Percentiles rank a stretch among this genome's conserved stretches.
These are phyloP conservation scores for Drechslera avenae DNA, from an alignment of 2,329 filamentous ascomycete genomes.

Conservation along the genomic window DNA sequence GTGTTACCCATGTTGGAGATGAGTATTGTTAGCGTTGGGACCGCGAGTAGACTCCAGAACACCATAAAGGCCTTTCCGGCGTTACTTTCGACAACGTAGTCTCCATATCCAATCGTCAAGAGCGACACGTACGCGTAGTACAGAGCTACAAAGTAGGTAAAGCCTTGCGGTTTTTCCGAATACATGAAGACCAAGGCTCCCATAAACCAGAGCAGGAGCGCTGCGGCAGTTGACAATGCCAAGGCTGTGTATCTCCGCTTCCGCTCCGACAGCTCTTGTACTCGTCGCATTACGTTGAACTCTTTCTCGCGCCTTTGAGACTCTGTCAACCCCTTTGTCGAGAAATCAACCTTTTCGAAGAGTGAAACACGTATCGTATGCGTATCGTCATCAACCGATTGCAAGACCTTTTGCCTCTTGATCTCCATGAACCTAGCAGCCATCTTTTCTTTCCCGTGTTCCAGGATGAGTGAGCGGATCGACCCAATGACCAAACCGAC, in stretches of 20 bases:
- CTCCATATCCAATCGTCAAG: conserved; percentile 62
- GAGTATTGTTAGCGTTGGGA: conserved; percentile 60
- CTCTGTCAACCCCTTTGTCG: conserved; percentile 48
- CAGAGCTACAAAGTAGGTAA: conserved; percentile 59
- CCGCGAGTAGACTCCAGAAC: conserved; percentile 61
- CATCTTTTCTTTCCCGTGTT: conserved; percentile 58
- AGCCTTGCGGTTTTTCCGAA: conserved; percentile 53
- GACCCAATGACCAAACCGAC: conserved; percentile 62
- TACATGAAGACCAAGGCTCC: conserved; percentile 58
- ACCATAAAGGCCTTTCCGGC: conserved; percentile 62
- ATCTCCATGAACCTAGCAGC: conserved; percentile 57
- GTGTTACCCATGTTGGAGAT: conserved; percentile 62
- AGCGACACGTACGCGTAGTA: conserved; percentile 61
- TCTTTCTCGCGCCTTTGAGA: conserved; percentile 54
- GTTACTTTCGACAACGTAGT: conserved; percentile 54
- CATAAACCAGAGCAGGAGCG: conserved; percentile 51
- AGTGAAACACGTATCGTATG: conserved; percentile 51
- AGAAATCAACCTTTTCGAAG: conserved; percentile 50
- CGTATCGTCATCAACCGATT: conserved; percentile 47
- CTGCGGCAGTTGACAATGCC: conserved; percentile 46
- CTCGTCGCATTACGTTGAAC: conserved; percentile 51
- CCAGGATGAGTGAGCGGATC: conserved; percentile 57
- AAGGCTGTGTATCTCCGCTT: conserved; percentile 51
- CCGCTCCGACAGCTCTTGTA: conserved; percentile 46
- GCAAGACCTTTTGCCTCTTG: conserved; percentile 51